Base-by-base conservation (phyloP, 179 eudicot species). In the Actinidia polygama region DNA sequence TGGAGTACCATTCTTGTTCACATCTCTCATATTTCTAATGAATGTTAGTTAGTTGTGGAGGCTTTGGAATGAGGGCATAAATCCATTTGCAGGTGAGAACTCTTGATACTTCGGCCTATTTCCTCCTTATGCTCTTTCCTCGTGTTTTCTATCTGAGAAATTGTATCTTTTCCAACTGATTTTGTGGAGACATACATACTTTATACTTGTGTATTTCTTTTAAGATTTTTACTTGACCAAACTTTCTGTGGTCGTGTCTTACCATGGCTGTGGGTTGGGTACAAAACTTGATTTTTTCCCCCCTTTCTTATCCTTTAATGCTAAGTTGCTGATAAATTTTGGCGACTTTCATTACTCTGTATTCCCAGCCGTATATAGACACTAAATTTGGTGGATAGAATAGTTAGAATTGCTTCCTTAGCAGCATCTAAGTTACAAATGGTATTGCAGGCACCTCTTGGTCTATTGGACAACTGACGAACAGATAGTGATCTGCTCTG, bases 381-480 rank as follows among this genome's bases (percentile, higher is more conserved):
- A 79, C 55, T 30, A 58, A 21, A 54, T 73, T 83, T 69, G 69
- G 74, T 73, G 78, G 78, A 78, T 79, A 72, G 79, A 50, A 67
- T 75, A 74, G 75, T 76, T 86, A 14, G 81, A 61, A 36, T 83
- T 83, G 21, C 61, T 79, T 61, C 77, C 61, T 72, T 57, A 73
- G 73, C 36, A 51, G 49, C 18, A 30, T 81, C 82, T 86, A 77
- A 83, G 66, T 81, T 61, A 78, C 78, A 71, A 80, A 84, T 84
- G 74, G 46, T 81, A 75, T 86, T 84, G 86, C 85, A 84, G 84
- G 89, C 14, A 78, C 80, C 30, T 63, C 72, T 83, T 73, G 58
- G 62, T 50, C 55, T 30, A 21, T 79, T 67, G 83, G 83, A 40
- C 26, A 47, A 75, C 26, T 46, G 77, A 61, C 16, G 80, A 63